Base-by-base conservation (phyloP, 2,329 filamentous ascomycete species). In the Coniochaeta hoffmannii region DNA sequence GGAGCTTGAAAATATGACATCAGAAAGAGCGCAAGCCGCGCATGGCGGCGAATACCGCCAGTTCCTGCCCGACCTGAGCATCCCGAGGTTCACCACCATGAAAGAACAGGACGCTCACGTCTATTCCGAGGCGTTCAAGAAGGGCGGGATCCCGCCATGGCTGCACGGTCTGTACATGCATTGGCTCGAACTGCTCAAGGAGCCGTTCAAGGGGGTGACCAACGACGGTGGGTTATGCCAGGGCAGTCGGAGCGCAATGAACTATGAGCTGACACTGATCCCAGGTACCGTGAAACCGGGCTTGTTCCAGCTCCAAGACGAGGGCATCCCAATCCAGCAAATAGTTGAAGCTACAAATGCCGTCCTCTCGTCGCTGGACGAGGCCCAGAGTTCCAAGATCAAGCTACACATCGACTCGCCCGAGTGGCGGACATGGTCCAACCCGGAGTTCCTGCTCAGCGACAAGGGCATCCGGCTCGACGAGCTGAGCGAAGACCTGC, bases 191-290 rank as follows among this genome's bases (percentile, higher is more conserved):
- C 66, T 86, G 9, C 71, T 85, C 26, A 71, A 82, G 55, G 86
- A 89, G 69, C 87, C 88, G 0, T 90, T 82, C 66, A 83, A 80
- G 63, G 88, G 88, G 24, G 74, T 91, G 19, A 90, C 88, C 0
- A 82, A 69, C 11, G 85, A 90, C 60, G 88, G 87, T 77, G 69
- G 69, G 28, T 54, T 54, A 10, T 56, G 61, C 31, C 28, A 28
- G 26, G 12, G 15, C 19, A 17, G 8, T 26, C 50, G 9, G 2
- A 15, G 12, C 8, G 24, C 19, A 28, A 50, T 19, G 22, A 6
- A 41, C 22, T 41, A 53, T 61, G 50, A 63, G 7, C 30, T 51
- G 49, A 51, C 28, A 17, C 10, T 10, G 14, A 12, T 1, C 10
- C 55, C 19, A 82, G 79, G 80, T 19, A 72, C 62, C 5, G 72